A percentile compares a stretch with the other conserved stretches of the same genome.
These are phyloP conservation scores for Paraphoma chrysanthemicola DNA, from an alignment of 2,329 filamentous ascomycete genomes.

Conservation along the genomic window DNA sequence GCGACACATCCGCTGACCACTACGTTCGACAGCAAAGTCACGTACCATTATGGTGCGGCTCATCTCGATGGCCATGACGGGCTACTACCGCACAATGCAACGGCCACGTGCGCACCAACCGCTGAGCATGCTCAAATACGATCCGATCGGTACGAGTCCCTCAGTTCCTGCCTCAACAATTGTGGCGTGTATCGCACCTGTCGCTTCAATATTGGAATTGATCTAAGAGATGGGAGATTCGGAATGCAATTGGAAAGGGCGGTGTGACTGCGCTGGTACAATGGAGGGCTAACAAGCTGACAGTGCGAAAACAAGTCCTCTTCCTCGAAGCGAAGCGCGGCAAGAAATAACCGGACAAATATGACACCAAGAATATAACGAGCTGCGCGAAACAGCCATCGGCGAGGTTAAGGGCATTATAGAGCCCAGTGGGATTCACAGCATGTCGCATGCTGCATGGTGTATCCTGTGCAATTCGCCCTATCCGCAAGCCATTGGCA, in stretches of 20 bases:
- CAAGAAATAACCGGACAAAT: constrained; percentile 52
- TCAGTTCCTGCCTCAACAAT: background rate
- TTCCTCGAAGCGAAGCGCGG: constrained; percentile 93
- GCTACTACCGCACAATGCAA: constrained; percentile 92
- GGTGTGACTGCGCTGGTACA: background rate
- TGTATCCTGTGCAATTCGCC: background rate
- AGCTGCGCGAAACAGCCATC: background rate
- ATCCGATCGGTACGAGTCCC: constrained; percentile 79
- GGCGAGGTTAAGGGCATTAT: background rate
- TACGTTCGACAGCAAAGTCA: constrained; percentile 72
- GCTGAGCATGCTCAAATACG: constrained; percentile 98
- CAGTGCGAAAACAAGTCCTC: constrained; percentile 92
- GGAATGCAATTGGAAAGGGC: background rate
- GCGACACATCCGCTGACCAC: constrained; percentile 21
- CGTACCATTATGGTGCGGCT: constrained; percentile 92
- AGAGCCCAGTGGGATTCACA: background rate
- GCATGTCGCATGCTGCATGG: background rate
- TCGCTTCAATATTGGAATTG: background rate
- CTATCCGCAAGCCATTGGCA: background rate
- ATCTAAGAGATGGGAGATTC: background rate
- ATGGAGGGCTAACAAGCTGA: constrained; percentile 20
- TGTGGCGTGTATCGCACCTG: background rate
- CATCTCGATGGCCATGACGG: constrained; percentile 97
- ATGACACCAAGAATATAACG: background rate
- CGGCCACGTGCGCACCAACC: constrained; percentile 82